Percentiles rank a stretch among this genome's conserved stretches.
Conservation (phyloP, 192 early-diverging fungal species). For the Coemansia sp. region DNA sequence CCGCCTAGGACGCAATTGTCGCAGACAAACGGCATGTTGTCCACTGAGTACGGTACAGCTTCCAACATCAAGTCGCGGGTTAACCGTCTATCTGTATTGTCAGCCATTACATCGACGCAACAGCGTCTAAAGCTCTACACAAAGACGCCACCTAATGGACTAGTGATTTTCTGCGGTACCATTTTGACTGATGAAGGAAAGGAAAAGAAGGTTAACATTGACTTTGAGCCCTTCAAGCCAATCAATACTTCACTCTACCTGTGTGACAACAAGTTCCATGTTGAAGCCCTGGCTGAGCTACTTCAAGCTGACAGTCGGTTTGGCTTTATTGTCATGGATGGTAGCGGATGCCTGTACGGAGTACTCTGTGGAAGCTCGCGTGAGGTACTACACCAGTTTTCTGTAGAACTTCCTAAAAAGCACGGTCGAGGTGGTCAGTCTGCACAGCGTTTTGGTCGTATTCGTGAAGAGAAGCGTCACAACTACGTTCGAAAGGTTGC, state of each 20-base stretch:
- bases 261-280: conserved; percentile 99
- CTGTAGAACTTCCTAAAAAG: conserved; percentile 99
- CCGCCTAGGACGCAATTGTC: conserved; percentile 93
- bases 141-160: conserved; percentile 89
- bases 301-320: conserved; percentile 93
- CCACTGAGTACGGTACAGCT: conserved; percentile 98
- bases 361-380: conserved; percentile 91
- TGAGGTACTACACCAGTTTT: conserved; percentile 89
- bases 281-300: conserved; percentile 86
- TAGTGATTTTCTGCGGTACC: conserved; percentile 94
- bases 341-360: conserved; percentile 95
- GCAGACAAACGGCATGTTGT: conserved; percentile 86
- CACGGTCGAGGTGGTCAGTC: conserved; percentile 99
- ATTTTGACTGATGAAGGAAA: conserved; percentile 98
- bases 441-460: conserved; percentile 97
- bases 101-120: conserved; percentile 97
- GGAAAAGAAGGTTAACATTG: conserved; percentile 98
- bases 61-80: conserved; percentile 99
- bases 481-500: conserved; percentile 99
- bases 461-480: conserved; percentile 98
- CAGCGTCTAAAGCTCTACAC: conserved; percentile 93
- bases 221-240: conserved; percentile 99
- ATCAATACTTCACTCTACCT: conserved; percentile 98
- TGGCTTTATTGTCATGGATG: conserved; percentile 99
- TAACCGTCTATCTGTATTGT: conserved; percentile 93